phyloP scores from a whole-genome alignment of 306 rosid species.

The Cajanus cajan region DNA sequence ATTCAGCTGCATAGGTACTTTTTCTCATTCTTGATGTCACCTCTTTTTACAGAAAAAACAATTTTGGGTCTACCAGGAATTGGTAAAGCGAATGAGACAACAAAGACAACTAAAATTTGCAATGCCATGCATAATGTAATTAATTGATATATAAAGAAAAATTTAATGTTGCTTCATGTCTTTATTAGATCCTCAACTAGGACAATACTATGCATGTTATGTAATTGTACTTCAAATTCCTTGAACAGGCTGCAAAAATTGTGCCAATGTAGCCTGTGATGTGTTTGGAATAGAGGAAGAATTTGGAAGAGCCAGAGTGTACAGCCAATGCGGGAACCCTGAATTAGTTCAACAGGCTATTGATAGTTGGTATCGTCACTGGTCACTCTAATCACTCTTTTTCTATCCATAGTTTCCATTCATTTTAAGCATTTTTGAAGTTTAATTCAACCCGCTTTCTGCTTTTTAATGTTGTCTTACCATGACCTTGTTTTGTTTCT shows the following conservation, averaged over 20 bases:
- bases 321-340: constrained; percentile 60
- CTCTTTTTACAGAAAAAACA: not conserved
- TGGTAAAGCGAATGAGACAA: not conserved
- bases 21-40: not conserved
- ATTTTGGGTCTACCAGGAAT: not conserved
- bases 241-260: constrained; percentile 84
- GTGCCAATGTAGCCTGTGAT: constrained; percentile 75
- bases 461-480: not conserved
- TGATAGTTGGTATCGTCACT: constrained; percentile 70
- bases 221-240: constrained; percentile 10
- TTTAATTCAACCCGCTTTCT: not conserved
- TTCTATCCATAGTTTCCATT: not conserved
- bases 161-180: constrained; percentile 1
- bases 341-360: constrained; percentile 73
- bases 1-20: constrained; percentile 90
- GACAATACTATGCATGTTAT: not conserved
- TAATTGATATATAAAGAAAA: not conserved
- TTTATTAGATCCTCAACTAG: constrained; percentile 19
- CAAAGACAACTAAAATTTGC: not conserved
- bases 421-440: not conserved
- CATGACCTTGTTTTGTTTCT: not conserved
- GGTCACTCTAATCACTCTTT: not conserved
- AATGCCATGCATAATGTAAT: not conserved
- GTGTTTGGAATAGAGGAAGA: constrained; percentile 89
- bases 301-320: constrained; percentile 87